Percentiles rank a stretch among this genome's conserved stretches.
phyloP scores from a whole-genome alignment of 345 rosid genomes.

The Cardamine chenopodiifolia region DNA sequence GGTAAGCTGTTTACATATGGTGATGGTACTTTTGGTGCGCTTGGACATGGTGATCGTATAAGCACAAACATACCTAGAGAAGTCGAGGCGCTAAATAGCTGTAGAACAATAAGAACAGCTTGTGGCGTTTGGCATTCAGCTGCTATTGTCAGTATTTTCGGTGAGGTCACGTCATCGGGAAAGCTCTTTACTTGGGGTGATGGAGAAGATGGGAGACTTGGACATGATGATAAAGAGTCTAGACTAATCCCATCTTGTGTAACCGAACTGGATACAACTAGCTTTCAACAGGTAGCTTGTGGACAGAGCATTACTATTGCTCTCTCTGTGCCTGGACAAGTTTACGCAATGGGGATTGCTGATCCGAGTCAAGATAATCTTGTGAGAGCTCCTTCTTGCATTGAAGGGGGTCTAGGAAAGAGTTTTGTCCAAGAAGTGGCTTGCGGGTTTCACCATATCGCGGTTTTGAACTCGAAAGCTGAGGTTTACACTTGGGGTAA shows the following conservation, averaged over 20 bases:
- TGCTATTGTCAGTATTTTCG: conserved; percentile 55
- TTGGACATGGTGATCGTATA: conserved; percentile 65
- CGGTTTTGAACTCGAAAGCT: conserved; percentile 57
- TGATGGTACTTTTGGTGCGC: conserved; percentile 67
- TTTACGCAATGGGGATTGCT: conserved; percentile 58
- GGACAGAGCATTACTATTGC: conserved; percentile 64
- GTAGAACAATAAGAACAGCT: conserved; percentile 51
- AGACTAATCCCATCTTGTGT: conserved; percentile 56
- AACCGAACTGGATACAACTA: conserved; percentile 48
- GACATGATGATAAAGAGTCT: conserved; percentile 61
- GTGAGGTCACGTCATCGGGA: conserved; percentile 44
- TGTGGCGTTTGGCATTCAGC: conserved; percentile 79
- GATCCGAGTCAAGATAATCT: conserved; percentile 54
- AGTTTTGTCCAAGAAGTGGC: conserved; percentile 57
- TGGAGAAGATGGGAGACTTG: conserved; percentile 65
- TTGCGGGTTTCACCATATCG: conserved; percentile 66
- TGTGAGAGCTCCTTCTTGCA: conserved; percentile 51
- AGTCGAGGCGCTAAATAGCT: conserved; percentile 54
- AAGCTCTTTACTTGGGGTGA: conserved; percentile 73
- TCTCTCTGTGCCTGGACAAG: conserved; percentile 53
- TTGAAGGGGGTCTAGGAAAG: conserved; percentile 51
- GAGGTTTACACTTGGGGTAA: conserved; percentile 75
- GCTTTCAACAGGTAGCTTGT: conserved; percentile 63
- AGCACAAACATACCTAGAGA: conserved; percentile 57
- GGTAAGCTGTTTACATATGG: conserved; percentile 68